Conservation (phyloP, 2,329 filamentous ascomycete species). For the Colletotrichum karsti region DNA sequence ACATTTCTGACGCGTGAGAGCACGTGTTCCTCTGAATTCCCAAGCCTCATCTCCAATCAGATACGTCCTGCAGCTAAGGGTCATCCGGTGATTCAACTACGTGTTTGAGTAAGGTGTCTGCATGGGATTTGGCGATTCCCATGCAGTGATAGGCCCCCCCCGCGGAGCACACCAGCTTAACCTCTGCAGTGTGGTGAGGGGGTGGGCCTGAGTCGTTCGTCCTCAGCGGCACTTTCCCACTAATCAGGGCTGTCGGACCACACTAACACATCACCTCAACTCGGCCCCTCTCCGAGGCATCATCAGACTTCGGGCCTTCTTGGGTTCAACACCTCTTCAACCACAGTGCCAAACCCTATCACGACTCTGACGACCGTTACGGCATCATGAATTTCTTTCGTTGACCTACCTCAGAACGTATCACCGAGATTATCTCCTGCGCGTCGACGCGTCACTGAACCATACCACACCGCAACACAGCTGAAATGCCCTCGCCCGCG, state of each 20-base stretch:
- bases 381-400: background rate
- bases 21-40: background rate
- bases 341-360: too few species aligned
- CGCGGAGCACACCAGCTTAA: background rate
- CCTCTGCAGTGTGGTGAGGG: background rate
- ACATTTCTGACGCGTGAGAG: background rate
- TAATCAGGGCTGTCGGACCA: constrained; percentile 20
- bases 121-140: constrained; percentile 21
- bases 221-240: constrained; percentile 20
- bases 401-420: background rate
- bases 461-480: background rate
- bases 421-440: background rate
- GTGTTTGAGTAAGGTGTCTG: too few species aligned
- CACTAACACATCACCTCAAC: background rate
- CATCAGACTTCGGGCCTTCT: background rate
- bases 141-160: background rate
- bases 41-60: too few species aligned
- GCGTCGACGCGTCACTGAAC: background rate
- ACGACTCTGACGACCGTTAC: background rate
- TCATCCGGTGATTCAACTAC: too few species aligned
- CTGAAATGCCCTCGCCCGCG: constrained; percentile 25
- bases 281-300: constrained; percentile 11
- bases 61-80: too few species aligned
- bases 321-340: background rate
- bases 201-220: background rate